Conservation (phyloP, 2,329 filamentous ascomycete genomes). For the Fusarium sp. region DNA sequence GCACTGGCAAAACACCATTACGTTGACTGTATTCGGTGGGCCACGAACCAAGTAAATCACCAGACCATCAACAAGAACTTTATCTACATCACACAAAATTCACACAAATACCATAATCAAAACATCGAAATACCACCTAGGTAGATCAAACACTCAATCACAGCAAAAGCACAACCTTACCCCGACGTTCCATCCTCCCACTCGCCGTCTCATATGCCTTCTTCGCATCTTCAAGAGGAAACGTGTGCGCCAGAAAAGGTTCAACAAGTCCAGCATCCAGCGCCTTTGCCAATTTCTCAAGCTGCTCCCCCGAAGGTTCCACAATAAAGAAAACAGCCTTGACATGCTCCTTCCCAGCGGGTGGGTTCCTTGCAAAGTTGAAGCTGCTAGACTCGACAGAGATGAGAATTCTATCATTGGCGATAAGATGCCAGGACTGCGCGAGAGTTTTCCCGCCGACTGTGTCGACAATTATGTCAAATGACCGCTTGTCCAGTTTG, state of each 20-base stretch:
- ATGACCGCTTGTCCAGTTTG: conserved; percentile 7
- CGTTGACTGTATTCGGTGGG: too few relatives aligned
- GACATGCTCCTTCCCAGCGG: conserved; percentile 3
- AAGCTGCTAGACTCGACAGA: conserved; percentile 33
- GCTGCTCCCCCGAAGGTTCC: neutral
- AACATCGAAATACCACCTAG: neutral
- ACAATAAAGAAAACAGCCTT: conserved; percentile 21
- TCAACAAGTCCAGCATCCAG: conserved; percentile 11
- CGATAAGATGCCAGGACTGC: conserved; percentile 50
- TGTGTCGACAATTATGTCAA: conserved; percentile 53
- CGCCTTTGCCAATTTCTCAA: conserved; percentile 1
- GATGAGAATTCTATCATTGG: conserved; percentile 43
- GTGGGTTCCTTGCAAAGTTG: conserved; percentile 1
- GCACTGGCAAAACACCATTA: too few relatives aligned
- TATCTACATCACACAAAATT: neutral
- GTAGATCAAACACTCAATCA: fast-evolving
- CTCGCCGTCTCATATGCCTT: conserved; percentile 11
- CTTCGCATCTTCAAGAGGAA: conserved; percentile 4
- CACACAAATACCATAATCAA: neutral
- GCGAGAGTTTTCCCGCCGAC: conserved; percentile 49
- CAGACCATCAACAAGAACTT: too few relatives aligned
- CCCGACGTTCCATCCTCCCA: conserved; percentile 14
- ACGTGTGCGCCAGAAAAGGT: conserved; percentile 24
- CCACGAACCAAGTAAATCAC: too few relatives aligned
- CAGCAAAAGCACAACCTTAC: conserved; percentile 27